Conservation (phyloP, 23 red algal species). For the Cyanidium caldarium region DNA sequence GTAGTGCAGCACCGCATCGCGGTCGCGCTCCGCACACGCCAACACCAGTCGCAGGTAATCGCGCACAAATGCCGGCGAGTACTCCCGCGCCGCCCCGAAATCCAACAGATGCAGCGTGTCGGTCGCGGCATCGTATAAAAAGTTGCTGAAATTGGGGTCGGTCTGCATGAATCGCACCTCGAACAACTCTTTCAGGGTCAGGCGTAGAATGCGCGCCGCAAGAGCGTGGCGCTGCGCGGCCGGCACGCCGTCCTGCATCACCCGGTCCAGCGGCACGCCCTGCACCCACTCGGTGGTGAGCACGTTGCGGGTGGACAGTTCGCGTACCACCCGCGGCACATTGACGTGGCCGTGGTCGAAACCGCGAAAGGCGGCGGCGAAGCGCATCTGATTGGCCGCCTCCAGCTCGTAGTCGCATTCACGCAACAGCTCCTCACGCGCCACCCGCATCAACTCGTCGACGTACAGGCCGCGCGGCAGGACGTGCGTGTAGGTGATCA, state of each 20-base stretch:
- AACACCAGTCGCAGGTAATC: slow-evolving; percentile 31
- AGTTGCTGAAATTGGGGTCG: slow-evolving; percentile 71
- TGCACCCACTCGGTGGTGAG: slow-evolving; percentile 37
- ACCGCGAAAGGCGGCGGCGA: not conserved
- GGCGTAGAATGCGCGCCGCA: slow-evolving; percentile 6
- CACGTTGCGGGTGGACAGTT: slow-evolving; percentile 23
- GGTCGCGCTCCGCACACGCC: slow-evolving; percentile 44
- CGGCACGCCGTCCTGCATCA: not conserved
- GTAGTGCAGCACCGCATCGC: slow-evolving; percentile 26
- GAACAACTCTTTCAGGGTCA: slow-evolving; percentile 50
- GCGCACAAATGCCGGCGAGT: slow-evolving; percentile 24
- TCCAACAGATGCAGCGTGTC: slow-evolving; percentile 47
- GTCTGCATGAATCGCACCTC: slow-evolving; percentile 54
- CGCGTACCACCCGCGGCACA: slow-evolving; percentile 21
- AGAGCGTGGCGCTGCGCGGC: not conserved
- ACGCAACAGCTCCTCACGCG: slow-evolving; percentile 32
- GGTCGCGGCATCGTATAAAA: slow-evolving; percentile 26
- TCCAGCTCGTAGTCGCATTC: slow-evolving; percentile 67
- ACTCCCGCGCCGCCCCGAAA: slow-evolving; percentile 50
- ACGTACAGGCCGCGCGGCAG: slow-evolving; percentile 25
- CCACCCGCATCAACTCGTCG: slow-evolving; percentile 30
- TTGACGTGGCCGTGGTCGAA: slow-evolving; percentile 11
- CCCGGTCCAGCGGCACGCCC: slow-evolving; percentile 31
- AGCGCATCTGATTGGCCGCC: slow-evolving; percentile 31
- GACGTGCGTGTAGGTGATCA: slow-evolving; percentile 22